These are phyloP conservation scores for Pleurostoma richardsiae DNA, from an alignment of 2,329 filamentous ascomycete species.

Conservation along the genomic window DNA sequence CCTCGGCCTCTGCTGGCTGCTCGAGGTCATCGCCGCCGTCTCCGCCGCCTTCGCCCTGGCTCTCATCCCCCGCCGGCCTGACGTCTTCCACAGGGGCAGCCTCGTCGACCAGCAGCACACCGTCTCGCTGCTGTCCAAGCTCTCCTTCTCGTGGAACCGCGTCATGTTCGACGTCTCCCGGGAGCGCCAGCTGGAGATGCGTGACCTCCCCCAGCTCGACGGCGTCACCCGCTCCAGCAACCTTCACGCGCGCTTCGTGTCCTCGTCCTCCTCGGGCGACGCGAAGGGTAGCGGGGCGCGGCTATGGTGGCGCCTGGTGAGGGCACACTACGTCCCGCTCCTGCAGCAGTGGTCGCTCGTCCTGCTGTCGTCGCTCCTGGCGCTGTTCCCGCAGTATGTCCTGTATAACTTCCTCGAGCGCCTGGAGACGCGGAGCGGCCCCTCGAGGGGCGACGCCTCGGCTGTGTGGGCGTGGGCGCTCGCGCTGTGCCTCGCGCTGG, in stretches of 20 bases:
- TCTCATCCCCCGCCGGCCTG: constrained; percentile 23
- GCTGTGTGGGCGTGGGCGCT: constrained; percentile 24
- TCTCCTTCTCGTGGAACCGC: constrained; percentile 25
- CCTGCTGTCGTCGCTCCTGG: constrained; percentile 20
- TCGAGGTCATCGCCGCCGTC: constrained; percentile 16
- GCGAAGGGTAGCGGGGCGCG: constrained; percentile 10
- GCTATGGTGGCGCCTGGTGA: constrained; percentile 26
- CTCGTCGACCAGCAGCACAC: constrained; percentile 29
- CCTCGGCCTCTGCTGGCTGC: constrained; percentile 16
- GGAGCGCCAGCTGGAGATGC: constrained; percentile 20
- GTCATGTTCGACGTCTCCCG: constrained; percentile 21
- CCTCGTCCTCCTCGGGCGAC: too few species aligned
- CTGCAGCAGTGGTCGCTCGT: constrained; percentile 23
- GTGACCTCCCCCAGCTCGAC: constrained; percentile 25
- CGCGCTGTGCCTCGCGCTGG: constrained; percentile 19
- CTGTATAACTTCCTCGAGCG: constrained; percentile 27
- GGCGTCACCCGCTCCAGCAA: constrained; percentile 18
- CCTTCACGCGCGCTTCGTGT: constrained; percentile 15
- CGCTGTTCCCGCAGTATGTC: constrained; percentile 26
- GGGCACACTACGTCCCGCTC: constrained; percentile 17
- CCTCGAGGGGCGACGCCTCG: constrained; percentile 9
- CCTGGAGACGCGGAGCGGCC: constrained; percentile 16
- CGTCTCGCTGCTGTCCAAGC: constrained; percentile 18
- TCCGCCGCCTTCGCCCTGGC: constrained; percentile 18
- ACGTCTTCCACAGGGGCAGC: constrained; percentile 20